These are phyloP conservation scores for Juncus inflexus DNA, from an alignment of 176 grass and related monocot species.

Conservation along the genomic window DNA sequence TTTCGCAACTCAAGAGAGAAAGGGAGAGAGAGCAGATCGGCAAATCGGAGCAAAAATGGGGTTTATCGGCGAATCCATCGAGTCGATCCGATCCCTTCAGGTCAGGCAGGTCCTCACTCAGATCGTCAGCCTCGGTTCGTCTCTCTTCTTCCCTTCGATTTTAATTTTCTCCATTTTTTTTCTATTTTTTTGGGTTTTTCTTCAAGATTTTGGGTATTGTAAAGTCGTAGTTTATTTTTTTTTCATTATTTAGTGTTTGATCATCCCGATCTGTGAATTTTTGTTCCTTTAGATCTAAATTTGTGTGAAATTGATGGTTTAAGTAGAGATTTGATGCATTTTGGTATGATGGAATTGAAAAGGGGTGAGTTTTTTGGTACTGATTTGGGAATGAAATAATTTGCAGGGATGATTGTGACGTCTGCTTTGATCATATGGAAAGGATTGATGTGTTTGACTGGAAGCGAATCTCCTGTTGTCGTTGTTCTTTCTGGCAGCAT, in stretches of 20 bases:
- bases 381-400: conserved; percentile 2
- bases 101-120: conserved; percentile 39
- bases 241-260: conserved; percentile 2
- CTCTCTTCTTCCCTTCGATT: background rate
- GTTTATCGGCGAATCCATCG: conserved; percentile 22
- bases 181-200: background rate
- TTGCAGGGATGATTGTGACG: conserved; percentile 54
- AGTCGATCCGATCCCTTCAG: conserved; percentile 35
- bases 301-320: background rate
- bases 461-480: conserved; percentile 49
- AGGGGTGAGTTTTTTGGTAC: background rate
- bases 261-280: conserved; percentile 2
- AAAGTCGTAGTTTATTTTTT: background rate
- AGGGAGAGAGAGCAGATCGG: background rate
- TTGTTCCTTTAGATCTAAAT: background rate
- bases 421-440: conserved; percentile 67
- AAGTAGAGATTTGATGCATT: background rate
- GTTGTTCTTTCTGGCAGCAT: conserved; percentile 64
- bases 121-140: conserved; percentile 47
- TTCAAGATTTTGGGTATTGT: background rate
- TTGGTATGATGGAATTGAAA: background rate
- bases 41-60: conserved; percentile 16
- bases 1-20: background rate
- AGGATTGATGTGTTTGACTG: conserved; percentile 47
- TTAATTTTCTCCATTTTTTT: background rate